A percentile compares a stretch with the other conserved stretches of the same genome.
phyloP scores from a whole-genome alignment of 345 rosid species.

The Streptanthus diversifolius region DNA sequence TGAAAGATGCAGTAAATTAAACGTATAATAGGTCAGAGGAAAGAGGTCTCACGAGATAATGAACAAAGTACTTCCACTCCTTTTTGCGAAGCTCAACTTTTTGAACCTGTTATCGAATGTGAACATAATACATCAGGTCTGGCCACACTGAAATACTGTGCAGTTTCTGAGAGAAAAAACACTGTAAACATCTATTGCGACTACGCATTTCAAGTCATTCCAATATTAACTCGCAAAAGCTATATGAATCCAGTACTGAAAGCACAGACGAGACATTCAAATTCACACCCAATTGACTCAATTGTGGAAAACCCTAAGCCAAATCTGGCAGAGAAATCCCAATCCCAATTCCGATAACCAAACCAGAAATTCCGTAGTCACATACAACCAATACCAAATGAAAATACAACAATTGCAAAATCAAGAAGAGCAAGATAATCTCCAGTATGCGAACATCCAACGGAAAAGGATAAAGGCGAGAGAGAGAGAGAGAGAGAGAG shows the following conservation, averaged over 20 bases:
- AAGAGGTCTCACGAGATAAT: constrained; percentile 73
- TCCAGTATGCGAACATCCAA: neutral
- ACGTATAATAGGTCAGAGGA: constrained; percentile 2
- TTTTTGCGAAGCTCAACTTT: constrained; percentile 83
- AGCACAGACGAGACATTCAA: neutral
- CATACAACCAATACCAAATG: neutral
- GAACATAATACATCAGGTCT: neutral
- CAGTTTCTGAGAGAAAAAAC: no score
- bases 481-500: constrained; percentile 2
- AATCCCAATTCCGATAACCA: neutral
- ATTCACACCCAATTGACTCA: neutral
- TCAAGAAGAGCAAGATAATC: neutral
- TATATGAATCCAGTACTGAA: neutral
- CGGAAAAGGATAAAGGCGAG: neutral
- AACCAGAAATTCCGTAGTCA: neutral
- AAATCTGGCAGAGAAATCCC: neutral
- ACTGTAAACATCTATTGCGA: neutral
- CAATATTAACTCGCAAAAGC: neutral
- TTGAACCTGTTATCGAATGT: constrained; percentile 57
- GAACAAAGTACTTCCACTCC: constrained; percentile 94
- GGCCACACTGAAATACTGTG: neutral
- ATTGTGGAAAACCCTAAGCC: neutral
- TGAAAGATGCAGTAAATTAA: constrained; percentile 1
- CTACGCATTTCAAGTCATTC: neutral
- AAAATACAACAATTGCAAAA: neutral